A percentile compares a stretch with the other conserved stretches of the same genome.
phyloP scores from a whole-genome alignment of 192 early-diverging fungal species.

The Coemansia sp. region DNA sequence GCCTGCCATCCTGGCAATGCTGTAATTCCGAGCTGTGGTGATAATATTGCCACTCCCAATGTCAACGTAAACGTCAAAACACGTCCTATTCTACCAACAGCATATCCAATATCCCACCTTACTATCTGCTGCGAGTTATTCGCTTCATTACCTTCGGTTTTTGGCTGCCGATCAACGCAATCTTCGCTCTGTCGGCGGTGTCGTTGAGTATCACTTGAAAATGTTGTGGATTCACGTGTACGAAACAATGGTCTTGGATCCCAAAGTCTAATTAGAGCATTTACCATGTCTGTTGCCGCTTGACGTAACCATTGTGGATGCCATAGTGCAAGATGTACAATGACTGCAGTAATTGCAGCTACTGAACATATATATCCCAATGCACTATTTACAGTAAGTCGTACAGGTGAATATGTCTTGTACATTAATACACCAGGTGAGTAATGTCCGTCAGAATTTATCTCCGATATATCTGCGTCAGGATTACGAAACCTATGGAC shows the following conservation, averaged over 20 bases:
- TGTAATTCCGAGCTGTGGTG: slow-evolving; percentile 42
- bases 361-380: slow-evolving; percentile 47
- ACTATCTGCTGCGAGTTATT: not conserved
- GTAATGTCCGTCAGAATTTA: slow-evolving; percentile 1
- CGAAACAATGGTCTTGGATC: slow-evolving; percentile 35
- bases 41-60: slow-evolving; percentile 34
- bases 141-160: no score
- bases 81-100: slow-evolving; percentile 25
- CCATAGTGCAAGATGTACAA: slow-evolving; percentile 43
- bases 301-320: slow-evolving; percentile 36
- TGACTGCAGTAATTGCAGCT: slow-evolving; percentile 39
- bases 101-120: slow-evolving; percentile 18
- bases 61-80: slow-evolving; percentile 33
- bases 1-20: slow-evolving; percentile 44
- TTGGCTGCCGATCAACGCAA: not conserved
- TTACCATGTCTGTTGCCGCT: slow-evolving; percentile 17
- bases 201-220: not conserved
- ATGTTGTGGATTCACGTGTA: not conserved
- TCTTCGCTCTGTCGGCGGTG: not conserved
- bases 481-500: slow-evolving; percentile 35
- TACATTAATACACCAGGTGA: slow-evolving; percentile 17
- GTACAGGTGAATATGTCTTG: slow-evolving; percentile 47
- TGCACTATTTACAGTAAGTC: slow-evolving; percentile 45
- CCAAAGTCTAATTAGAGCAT: slow-evolving; percentile 36
- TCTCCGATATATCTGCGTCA: slow-evolving; percentile 1